phyloP scores from a whole-genome alignment of 2,329 filamentous ascomycete species.

The Paraphoma chrysanthemicola region DNA sequence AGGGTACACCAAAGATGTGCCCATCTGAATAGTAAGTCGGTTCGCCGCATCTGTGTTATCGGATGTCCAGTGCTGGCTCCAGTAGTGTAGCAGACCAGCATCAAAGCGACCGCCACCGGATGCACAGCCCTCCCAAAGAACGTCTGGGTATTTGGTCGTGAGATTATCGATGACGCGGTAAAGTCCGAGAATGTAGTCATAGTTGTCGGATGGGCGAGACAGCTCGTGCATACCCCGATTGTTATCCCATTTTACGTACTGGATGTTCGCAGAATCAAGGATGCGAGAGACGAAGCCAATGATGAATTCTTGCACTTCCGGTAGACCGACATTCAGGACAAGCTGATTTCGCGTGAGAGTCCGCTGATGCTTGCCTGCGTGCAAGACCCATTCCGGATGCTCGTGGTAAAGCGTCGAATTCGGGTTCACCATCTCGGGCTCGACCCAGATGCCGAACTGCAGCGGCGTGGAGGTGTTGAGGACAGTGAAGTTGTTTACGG shows the following conservation, averaged over 20 bases:
- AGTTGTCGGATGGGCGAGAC: constrained; percentile 60
- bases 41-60: constrained; percentile 70
- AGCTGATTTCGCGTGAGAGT: constrained; percentile 65
- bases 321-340: constrained; percentile 66
- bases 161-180: constrained; percentile 68
- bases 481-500: constrained; percentile 59
- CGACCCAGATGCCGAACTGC: constrained; percentile 71
- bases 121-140: constrained; percentile 72
- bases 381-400: constrained; percentile 70
- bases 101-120: constrained; percentile 71
- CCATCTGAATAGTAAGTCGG: constrained; percentile 68
- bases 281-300: constrained; percentile 63
- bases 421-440: constrained; percentile 72
- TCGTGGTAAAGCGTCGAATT: constrained; percentile 66
- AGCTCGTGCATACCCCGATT: constrained; percentile 70
- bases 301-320: constrained; percentile 69
- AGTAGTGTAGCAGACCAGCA: constrained; percentile 68
- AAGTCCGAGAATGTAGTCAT: constrained; percentile 69
- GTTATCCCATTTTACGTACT: constrained; percentile 73
- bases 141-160: constrained; percentile 65
- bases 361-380: constrained; percentile 63
- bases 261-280: constrained; percentile 61
- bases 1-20: constrained; percentile 69
- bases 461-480: constrained; percentile 58
- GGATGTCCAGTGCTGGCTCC: constrained; percentile 70